Base-by-base conservation (phyloP, 768 basidiomycete genomes). In the Guyanaporus albipodus region DNA sequence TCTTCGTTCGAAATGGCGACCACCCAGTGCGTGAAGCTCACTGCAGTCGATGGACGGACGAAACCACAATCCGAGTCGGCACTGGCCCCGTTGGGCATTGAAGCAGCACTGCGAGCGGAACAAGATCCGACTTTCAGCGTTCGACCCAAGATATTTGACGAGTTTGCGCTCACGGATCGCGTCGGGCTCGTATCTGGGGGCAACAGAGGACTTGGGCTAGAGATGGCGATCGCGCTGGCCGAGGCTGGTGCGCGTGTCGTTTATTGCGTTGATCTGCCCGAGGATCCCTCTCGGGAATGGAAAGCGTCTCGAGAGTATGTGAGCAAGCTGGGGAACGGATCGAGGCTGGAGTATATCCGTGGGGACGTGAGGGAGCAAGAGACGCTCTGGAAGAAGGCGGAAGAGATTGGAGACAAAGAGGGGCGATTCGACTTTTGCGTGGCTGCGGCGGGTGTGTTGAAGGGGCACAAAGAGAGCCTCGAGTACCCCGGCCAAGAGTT, bases 371-470 rank as follows among this genome's bases (percentile, higher is more conserved):
- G 75, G 40, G 70, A 87, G 53, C 86, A 89, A 69, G 63, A 70
- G 36, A 54, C 59, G 31, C 60, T 83, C 56, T 87, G 85, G 83
- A 70, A 68, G 36, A 63, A 70, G 41, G 80, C 67, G 67, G 68
- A 76, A 58, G 72, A 73, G 54, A 81, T 91, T 37, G 85, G 80
- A 1, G 73, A 84, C 48, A 72, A 67, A 53, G 87, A 90, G 51
- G 75, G 77, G 15, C 70, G 87, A 53, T 75, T 91, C 70, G 87
- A 91, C 60, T 73, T 83, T 14, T 87, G 85, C 55, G 64, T 90
- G 48, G 87, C 87, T 4, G 87, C 88, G 15, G 88, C 88, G 33
- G 89, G 87, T 18, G 77, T 90, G 43, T 60, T 86, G 59, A 78
- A 75, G 55, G 56, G 69, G 0, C 72, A 84, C 50, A 79, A 66